phyloP scores from a whole-genome alignment of 1,284 basidiomycete species.

The Austroboletus olivaceoglutinosus region DNA sequence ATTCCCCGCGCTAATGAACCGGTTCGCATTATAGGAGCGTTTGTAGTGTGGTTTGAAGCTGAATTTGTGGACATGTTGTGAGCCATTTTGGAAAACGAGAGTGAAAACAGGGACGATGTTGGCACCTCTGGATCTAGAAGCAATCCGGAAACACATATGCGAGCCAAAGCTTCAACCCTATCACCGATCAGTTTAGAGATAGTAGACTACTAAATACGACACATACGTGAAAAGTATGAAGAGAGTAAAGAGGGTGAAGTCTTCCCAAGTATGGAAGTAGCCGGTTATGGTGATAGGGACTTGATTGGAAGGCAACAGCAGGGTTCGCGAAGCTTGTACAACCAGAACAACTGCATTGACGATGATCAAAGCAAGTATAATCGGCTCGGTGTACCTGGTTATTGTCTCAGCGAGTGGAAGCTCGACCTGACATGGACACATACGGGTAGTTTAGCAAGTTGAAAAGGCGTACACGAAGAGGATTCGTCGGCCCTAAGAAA shows the following conservation, averaged over 20 bases:
- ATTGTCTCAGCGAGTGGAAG: constrained; percentile 2
- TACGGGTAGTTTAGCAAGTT: constrained; percentile 69
- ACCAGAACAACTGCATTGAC: constrained; percentile 82
- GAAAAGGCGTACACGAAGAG: constrained; percentile 62
- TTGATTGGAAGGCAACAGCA: constrained; percentile 47
- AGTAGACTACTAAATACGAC: background rate
- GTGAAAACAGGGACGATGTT: constrained; percentile 51
- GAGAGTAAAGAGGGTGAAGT: constrained; percentile 78
- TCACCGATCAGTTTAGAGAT: background rate
- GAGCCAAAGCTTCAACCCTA: constrained; percentile 83
- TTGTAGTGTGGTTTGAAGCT: background rate
- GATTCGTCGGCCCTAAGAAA: constrained; percentile 69
- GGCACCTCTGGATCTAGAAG: constrained; percentile 84
- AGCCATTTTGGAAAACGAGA: constrained; percentile 40
- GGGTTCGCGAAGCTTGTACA: constrained; percentile 67
- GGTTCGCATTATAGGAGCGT: constrained; percentile 12
- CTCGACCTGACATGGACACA: constrained; percentile 18
- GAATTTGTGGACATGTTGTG: constrained; percentile 22
- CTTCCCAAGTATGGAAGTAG: constrained; percentile 89
- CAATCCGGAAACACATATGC: constrained; percentile 90
- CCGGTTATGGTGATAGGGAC: constrained; percentile 52
- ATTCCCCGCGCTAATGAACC: constrained; percentile 30
- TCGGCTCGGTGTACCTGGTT: constrained; percentile 81
- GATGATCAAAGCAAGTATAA: constrained; percentile 82
- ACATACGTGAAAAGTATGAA: constrained; percentile 89